Evolutionary conservation across 202 grass and related monocot genomes (phyloP).

Genomic region (Cymbopogon flexuosus): DNA sequence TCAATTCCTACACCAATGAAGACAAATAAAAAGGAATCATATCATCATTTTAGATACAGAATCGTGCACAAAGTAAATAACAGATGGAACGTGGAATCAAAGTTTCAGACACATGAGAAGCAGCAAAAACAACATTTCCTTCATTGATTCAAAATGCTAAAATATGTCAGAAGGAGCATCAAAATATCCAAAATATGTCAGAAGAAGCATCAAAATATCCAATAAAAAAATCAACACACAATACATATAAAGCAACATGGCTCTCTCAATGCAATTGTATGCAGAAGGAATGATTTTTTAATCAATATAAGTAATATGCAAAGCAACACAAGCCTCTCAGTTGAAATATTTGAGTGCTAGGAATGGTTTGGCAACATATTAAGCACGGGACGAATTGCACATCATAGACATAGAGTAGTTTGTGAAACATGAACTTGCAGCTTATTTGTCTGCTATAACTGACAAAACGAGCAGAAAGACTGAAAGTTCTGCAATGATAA

Average conservation of each 20-base stretch:
- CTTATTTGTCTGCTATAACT: conserved; percentile 8
- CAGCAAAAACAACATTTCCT: not conserved
- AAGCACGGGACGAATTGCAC: conserved; percentile 6
- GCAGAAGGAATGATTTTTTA: not conserved
- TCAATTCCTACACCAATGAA: conserved; percentile 50
- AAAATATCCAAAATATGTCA: not conserved
- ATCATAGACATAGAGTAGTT: not conserved
- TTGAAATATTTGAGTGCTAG: not conserved
- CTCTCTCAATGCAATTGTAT: not conserved
- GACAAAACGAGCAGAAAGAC: conserved; percentile 3
- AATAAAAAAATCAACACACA: not conserved
- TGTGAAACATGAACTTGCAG: conserved; percentile 8
- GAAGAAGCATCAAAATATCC: not conserved
- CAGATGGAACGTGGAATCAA: not conserved
- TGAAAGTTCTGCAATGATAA: not conserved
- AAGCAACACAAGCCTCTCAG: not conserved
- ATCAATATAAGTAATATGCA: conserved; percentile 9
- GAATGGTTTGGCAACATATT: conserved; percentile 4
- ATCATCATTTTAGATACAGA: conserved; percentile 26
- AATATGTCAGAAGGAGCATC: not conserved
- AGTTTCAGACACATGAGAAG: not conserved
- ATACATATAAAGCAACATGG: not conserved
- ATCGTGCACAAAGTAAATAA: conserved; percentile 2
- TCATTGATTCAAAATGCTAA: conserved; percentile 1
- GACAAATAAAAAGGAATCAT: conserved; percentile 1